Evolutionary conservation across 176 grass and related monocot genomes (phyloP), one percentile per base, ranked within the genome.

Genomic region (Zea luxurians): DNA sequence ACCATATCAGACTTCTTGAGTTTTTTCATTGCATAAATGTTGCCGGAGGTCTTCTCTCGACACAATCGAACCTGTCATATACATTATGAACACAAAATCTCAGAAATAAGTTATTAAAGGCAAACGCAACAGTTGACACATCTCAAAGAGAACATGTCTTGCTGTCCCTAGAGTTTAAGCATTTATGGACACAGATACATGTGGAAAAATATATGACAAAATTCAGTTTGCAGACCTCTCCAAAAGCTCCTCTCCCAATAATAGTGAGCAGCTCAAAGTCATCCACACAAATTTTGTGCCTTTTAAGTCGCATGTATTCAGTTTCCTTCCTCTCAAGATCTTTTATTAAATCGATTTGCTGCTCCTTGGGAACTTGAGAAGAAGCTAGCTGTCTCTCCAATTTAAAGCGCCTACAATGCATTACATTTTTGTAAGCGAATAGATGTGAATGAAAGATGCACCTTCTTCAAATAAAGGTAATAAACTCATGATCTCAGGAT

Each of bases 11-110:
- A 95, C 68, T 98, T 98, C 88, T 95, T 98, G 53, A 98, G 81
- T 70, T 98, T 98, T 87, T 98, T 98, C 96, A 98, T 98, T 85
- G 96, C 96, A 87, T 90, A 98, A 75, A 98, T 95, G 89, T 98
- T 98, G 61, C 88, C 75, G 13, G 92, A 85, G 8, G 96, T 83
- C 78, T 98, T 98, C 49, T 98, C 96, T 71, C 91, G 85, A 73
- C 96, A 98, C 35, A 98, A 76, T 77, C 81, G 89, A 76, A 98
- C 96, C 96, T 98, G 83, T 80, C 74, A n/a, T 65, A 78, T 62
- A 81, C 36, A 73, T 70, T 59, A 73, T 43, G 58, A 89, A 61
- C 17, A 44, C 10, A 43, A 9, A 79, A 44, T 57, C 5, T 55
- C 76, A 88, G 61, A 64, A 43, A n/a, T 52, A 45, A 4, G 48